phyloP scores from a whole-genome alignment of 1,284 basidiomycete genomes.

The Gomphus bonarii region DNA sequence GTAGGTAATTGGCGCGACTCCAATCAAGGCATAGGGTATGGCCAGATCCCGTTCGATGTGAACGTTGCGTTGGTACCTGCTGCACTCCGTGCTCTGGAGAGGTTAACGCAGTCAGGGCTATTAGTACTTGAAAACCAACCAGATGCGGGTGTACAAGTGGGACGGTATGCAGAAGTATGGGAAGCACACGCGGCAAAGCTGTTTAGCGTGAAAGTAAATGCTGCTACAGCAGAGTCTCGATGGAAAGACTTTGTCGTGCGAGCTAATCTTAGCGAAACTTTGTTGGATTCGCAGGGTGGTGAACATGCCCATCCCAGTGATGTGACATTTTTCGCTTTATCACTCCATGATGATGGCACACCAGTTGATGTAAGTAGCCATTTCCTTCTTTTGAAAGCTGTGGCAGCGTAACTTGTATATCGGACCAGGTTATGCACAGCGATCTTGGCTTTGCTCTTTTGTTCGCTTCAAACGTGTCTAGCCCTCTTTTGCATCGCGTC shows the following conservation, averaged over 20 bases:
- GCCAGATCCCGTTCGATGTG: slow-evolving; percentile 38
- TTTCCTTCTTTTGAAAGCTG: not conserved
- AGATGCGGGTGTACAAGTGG: slow-evolving; percentile 17
- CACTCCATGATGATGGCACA: slow-evolving; percentile 22
- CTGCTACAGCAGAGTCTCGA: slow-evolving; percentile 22
- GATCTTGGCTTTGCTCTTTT: slow-evolving; percentile 31
- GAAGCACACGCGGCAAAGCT: slow-evolving; percentile 28
- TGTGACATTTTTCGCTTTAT: slow-evolving; percentile 24
- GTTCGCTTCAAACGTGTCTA: slow-evolving; percentile 26
- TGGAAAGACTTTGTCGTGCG: slow-evolving; percentile 29
- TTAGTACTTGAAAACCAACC: slow-evolving; percentile 13
- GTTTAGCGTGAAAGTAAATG: slow-evolving; percentile 31
- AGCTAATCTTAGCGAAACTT: slow-evolving; percentile 25
- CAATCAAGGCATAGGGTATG: slow-evolving; percentile 35
- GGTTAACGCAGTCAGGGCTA: slow-evolving; percentile 26
- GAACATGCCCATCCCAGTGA: slow-evolving; percentile 9
- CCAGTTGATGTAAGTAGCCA: slow-evolving; percentile 21
- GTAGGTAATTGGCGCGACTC: slow-evolving; percentile 44
- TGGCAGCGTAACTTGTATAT: slow-evolving; percentile 14
- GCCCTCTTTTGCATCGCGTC: slow-evolving; percentile 24
- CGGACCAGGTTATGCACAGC: slow-evolving; percentile 21
- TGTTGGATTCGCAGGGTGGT: slow-evolving; percentile 19
- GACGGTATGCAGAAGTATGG: slow-evolving; percentile 26
- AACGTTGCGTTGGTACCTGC: slow-evolving; percentile 38
- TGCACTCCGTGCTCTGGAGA: slow-evolving; percentile 32